Conservation (phyloP, 2,329 filamentous ascomycete species). For the Colletotrichum tofieldiae region DNA sequence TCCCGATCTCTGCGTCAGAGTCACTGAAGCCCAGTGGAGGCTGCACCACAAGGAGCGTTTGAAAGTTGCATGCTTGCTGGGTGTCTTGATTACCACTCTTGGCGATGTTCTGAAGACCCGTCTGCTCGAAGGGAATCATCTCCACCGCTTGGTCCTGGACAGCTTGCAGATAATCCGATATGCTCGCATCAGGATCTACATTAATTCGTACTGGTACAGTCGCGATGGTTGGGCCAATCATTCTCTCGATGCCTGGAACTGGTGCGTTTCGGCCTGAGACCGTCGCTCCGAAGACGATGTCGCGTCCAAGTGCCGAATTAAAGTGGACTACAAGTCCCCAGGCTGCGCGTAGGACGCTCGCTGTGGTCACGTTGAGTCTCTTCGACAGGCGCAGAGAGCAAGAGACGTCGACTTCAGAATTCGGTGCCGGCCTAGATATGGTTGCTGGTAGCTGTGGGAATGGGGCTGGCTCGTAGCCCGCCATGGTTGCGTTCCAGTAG, state of each 20-base stretch:
- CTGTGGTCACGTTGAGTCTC: neutral
- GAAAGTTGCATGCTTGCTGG: conserved; percentile 43
- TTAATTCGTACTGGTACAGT: conserved; percentile 49
- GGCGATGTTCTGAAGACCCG: conserved; percentile 43
- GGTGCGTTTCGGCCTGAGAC: conserved; percentile 49
- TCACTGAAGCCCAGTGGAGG: conserved; percentile 14
- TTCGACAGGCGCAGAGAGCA: neutral
- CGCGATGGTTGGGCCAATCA: conserved; percentile 50
- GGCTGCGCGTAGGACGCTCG: conserved; percentile 5
- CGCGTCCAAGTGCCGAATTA: neutral
- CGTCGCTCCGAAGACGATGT: conserved; percentile 48
- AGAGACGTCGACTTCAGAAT: neutral
- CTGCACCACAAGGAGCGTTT: conserved; percentile 51
- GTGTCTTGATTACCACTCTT: conserved; percentile 40
- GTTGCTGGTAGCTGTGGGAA: neutral
- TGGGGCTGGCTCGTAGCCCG: neutral
- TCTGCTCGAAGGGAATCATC: conserved; percentile 46
- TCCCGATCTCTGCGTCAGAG: neutral
- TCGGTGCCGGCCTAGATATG: neutral
- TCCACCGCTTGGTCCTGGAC: conserved; percentile 38
- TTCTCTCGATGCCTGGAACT: conserved; percentile 47
- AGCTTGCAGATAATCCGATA: conserved; percentile 27
- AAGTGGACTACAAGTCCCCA: conserved; percentile 11
- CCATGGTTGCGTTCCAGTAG: neutral
- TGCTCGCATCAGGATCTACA: conserved; percentile 32